Base-by-base conservation (phyloP, 2,329 filamentous ascomycete species). In the Parascedosporium putredinis region DNA sequence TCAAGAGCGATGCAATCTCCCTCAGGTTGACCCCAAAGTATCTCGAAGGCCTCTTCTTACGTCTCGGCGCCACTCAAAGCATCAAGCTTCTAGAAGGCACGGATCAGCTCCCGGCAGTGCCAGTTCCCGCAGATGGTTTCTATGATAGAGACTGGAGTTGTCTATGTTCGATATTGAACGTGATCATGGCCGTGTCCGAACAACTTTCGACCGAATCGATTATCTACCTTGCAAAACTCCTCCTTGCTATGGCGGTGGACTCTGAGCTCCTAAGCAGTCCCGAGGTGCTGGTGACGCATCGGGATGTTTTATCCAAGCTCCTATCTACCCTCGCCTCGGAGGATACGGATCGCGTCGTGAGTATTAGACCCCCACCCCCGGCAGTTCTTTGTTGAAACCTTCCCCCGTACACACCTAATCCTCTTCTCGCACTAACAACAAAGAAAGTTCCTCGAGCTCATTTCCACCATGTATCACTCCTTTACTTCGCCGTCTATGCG, bases 191-290 rank as follows among this genome's bases (percentile, higher is more conserved):
- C 1, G 60, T 72, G 14, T 65, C 74, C 0, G 52, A 59, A 1
- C 55, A 60, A 12, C 53, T 78, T 23, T 58, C 60, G 2, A 46
- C 61, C 2, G 53, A 59, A 2, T 61, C 68, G 2, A 59, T 64
- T 18, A 62, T 62, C 14, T 69, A 68, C 54, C 65, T 70, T 5
- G 62, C 71, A 14, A 67, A 70, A 43, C 63, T 74, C 10, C 65
- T 83, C 7, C 59, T 82, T 25, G 71, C 75, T 4, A 70, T 83
- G 62, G 71, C 74, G 34, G 68, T 78, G 50, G 79, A 83, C 33
- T 33, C 34, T 9, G 49, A 51, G 34, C 33, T 47, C 12, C 12
- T 51, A 2, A 33, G 33, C 12, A 44, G 40, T 27, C 33, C 33
- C 56, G 69, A 61, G 18, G 54, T 78, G 5, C 59, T 81, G 7